phyloP scores from a whole-genome alignment of 2,329 filamentous ascomycete species.

The Aspergillus neotritici region DNA sequence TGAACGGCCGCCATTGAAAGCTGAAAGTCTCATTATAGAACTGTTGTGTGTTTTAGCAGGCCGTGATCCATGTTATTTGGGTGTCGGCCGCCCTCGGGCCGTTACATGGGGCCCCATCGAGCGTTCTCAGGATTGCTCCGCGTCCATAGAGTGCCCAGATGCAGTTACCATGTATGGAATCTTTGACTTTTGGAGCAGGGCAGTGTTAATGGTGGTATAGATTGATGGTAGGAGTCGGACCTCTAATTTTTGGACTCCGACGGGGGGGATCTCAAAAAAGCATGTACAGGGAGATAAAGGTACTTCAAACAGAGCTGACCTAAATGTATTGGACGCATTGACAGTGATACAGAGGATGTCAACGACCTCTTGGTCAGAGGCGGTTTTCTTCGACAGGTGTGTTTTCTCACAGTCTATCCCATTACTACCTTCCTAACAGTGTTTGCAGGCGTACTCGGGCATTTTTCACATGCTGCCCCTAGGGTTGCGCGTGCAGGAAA shows the following conservation, averaged over 20 bases:
- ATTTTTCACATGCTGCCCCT: constrained; percentile 89
- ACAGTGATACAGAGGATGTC: constrained; percentile 47
- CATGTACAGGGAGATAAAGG: constrained; percentile 46
- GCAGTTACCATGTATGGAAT: constrained; percentile 34
- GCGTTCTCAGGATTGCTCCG: constrained; percentile 20
- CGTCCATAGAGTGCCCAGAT: constrained; percentile 14
- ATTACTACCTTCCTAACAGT: neutral
- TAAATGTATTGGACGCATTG: constrained; percentile 36
- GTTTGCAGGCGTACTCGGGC: constrained; percentile 68
- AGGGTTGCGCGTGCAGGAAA: constrained; percentile 79
- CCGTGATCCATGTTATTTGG: constrained; percentile 23
- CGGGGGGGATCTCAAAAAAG: constrained; percentile 58
- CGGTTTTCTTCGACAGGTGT: constrained; percentile 67
- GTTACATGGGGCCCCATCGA: constrained; percentile 20
- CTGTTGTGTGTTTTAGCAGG: neutral
- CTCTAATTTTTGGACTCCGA: constrained; percentile 75
- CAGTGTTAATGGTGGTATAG: constrained; percentile 31
- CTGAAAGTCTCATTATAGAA: too few relatives aligned
- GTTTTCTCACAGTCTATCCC: constrained; percentile 11
- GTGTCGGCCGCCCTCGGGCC: constrained; percentile 20
- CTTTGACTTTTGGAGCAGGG: neutral
- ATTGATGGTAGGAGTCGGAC: constrained; percentile 55
- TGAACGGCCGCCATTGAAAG: too few relatives aligned
- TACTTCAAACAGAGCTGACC: constrained; percentile 9
- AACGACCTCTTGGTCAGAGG: constrained; percentile 64